phyloP scores from a whole-genome alignment of 2,329 filamentous ascomycete genomes.

The Ilyonectria sp. region DNA sequence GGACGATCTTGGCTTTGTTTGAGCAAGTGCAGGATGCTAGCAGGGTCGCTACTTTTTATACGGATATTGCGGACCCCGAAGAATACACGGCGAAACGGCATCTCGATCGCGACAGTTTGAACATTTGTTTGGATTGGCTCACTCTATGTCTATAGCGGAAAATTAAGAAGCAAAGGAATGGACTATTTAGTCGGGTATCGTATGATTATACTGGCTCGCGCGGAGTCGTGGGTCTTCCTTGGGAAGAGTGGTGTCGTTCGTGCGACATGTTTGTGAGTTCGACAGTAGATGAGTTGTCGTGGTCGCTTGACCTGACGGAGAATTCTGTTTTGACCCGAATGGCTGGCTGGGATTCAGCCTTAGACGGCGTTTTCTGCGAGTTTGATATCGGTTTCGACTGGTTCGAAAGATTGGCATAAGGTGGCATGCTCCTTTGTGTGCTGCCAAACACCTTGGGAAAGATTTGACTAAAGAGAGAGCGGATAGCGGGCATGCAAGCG shows the following conservation, averaged over 20 bases:
- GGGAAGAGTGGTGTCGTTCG: conserved; percentile 7
- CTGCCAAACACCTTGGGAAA: conserved; percentile 38
- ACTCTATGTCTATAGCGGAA: neutral
- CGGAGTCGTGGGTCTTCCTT: conserved; percentile 18
- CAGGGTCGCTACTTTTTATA: neutral
- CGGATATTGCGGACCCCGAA: too few relatives aligned
- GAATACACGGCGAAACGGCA: too few relatives aligned
- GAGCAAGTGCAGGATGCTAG: neutral
- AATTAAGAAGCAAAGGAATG: neutral
- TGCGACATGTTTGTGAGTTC: conserved; percentile 20
- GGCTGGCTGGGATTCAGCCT: neutral
- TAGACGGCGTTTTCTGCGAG: neutral
- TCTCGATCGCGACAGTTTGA: neutral
- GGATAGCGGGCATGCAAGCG: conserved; percentile 48
- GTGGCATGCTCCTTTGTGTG: conserved; percentile 26
- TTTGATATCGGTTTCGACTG: conserved; percentile 5
- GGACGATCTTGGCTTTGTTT: conserved; percentile 6
- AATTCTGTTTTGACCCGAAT: conserved; percentile 4
- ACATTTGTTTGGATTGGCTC: neutral
- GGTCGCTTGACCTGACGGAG: neutral
- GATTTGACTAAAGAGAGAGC: conserved; percentile 33
- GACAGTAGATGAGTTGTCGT: conserved; percentile 8
- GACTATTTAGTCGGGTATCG: neutral
- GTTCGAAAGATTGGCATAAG: conserved; percentile 35
- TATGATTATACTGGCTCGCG: conserved; percentile 15